These are phyloP conservation scores for Dendrobium huoshanense DNA, from an alignment of 106 monocot species.

Conservation along the genomic window DNA sequence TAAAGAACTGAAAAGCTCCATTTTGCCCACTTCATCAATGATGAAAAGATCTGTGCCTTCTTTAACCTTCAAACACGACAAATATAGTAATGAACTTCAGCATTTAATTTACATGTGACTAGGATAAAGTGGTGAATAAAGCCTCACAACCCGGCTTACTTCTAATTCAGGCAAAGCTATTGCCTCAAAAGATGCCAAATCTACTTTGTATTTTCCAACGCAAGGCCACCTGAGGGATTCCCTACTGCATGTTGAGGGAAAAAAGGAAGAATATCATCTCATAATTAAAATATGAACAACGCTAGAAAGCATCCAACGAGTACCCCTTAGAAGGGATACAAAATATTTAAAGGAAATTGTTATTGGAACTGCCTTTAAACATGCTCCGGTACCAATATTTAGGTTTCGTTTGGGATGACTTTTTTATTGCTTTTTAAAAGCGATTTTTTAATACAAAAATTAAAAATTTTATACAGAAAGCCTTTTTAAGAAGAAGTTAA, in stretches of 20 bases:
- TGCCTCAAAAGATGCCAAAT: conserved; percentile 80
- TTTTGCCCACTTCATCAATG: conserved; percentile 96
- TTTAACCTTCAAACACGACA: conserved; percentile 43
- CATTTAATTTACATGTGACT: background rate
- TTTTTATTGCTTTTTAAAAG: no score
- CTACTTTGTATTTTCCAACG: conserved; percentile 92
- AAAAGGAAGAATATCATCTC: background rate
- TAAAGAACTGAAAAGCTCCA: conserved; percentile 77
- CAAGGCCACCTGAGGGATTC: conserved; percentile 79
- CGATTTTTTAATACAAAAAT: no score
- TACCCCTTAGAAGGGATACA: no score
- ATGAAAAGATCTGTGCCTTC: conserved; percentile 74
- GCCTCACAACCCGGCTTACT: conserved; percentile 21
- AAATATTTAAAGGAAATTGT: no score
- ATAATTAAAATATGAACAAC: background rate
- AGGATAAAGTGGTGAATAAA: background rate
- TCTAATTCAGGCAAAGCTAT: conserved; percentile 76
- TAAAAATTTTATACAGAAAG: no score
- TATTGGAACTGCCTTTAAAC: no score
- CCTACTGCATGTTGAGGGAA: conserved; percentile 27
- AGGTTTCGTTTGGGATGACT: no score
- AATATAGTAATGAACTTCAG: background rate
- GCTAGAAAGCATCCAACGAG: no score
- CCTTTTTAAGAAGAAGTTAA: no score
- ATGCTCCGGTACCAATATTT: no score